Evolutionary conservation across 257 asterid species (phyloP).

Genomic region (Solanum peruvianum): DNA sequence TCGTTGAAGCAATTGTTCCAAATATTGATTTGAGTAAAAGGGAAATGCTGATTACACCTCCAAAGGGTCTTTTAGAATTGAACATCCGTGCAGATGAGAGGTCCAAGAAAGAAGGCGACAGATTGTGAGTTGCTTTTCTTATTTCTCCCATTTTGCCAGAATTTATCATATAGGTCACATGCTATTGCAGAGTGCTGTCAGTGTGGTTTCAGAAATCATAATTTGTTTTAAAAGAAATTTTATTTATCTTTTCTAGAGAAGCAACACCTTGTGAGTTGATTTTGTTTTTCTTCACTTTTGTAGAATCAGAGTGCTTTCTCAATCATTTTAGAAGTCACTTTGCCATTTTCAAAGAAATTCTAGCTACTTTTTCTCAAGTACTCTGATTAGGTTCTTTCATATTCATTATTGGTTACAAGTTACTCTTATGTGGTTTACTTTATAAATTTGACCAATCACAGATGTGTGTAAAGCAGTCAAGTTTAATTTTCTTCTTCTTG

Average conservation of each 20-base stretch:
- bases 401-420: background rate
- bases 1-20: conserved; percentile 91
- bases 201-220: background rate
- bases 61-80: conserved; percentile 85
- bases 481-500: background rate
- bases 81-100: conserved; percentile 68
- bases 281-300: background rate
- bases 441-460: background rate
- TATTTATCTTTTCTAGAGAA: background rate
- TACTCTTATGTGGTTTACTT: background rate
- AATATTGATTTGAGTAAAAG: conserved; percentile 52
- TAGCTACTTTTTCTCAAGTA: background rate
- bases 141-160: background rate
- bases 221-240: background rate
- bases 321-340: background rate
- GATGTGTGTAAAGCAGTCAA: background rate
- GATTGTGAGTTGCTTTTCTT: conserved; percentile 48
- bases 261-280: background rate
- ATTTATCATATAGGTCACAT: background rate
- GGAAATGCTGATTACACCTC: conserved; percentile 94
- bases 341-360: background rate
- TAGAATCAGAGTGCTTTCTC: background rate
- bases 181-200: background rate
- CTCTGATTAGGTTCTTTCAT: background rate
- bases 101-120: conserved; percentile 97